A percentile compares a stretch with the other conserved stretches of the same genome.
These are phyloP conservation scores for Candolleomyces eurysporus DNA, from an alignment of 768 basidiomycete species.

Conservation along the genomic window DNA sequence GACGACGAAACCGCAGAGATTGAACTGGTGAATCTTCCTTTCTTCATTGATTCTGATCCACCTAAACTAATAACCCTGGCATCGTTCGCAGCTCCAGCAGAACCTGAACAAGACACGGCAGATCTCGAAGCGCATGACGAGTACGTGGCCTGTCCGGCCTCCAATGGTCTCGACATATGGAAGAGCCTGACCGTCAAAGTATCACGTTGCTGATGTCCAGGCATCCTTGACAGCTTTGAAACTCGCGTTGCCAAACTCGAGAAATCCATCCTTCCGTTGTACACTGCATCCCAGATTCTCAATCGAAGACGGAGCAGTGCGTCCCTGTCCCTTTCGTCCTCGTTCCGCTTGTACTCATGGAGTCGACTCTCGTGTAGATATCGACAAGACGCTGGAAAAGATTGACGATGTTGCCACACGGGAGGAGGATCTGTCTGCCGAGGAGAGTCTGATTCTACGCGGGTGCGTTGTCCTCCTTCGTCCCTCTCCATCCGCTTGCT, in stretches of 20 bases:
- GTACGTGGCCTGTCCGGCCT: constrained; percentile 40
- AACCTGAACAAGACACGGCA: constrained; percentile 84
- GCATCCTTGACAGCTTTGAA: constrained; percentile 82
- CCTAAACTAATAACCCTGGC: neutral
- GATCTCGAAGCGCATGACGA: constrained; percentile 83
- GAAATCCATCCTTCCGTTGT: constrained; percentile 82
- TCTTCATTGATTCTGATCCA: neutral
- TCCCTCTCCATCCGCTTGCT: neutral
- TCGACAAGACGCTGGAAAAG: constrained; percentile 73
- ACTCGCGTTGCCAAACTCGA: constrained; percentile 78
- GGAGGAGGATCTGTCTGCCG: constrained; percentile 71
- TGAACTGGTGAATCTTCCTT: constrained; percentile 48
- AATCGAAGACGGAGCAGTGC: constrained; percentile 71
- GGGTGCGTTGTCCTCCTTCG: constrained; percentile 47
- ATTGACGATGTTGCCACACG: constrained; percentile 78
- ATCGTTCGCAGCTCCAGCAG: constrained; percentile 66
- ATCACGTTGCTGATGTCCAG: constrained; percentile 42
- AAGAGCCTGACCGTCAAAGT: neutral
- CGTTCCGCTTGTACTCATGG: neutral
- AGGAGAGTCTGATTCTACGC: constrained; percentile 75
- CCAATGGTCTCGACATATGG: neutral
- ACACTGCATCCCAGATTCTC: constrained; percentile 71
- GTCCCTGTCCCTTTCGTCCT: constrained; percentile 22
- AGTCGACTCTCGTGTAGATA: constrained; percentile 46
- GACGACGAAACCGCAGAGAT: constrained; percentile 74